Percentiles rank a stretch among this genome's conserved stretches.
Conservation (phyloP, 2,329 filamentous ascomycete genomes). For the Helotiales sp. region DNA sequence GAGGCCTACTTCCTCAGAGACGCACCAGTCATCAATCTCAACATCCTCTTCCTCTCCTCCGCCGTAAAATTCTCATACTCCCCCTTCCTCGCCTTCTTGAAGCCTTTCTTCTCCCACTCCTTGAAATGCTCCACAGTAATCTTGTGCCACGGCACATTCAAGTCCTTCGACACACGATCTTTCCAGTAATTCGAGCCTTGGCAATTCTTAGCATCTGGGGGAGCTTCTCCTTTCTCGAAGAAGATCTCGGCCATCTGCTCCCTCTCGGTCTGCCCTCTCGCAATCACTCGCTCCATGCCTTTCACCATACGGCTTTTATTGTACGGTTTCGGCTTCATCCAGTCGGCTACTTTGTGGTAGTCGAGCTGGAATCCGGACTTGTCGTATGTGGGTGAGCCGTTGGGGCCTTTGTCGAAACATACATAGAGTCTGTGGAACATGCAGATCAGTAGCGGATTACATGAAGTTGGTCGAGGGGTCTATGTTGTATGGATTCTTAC, state of each 20-base stretch:
- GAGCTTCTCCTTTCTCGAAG: constrained; percentile 25
- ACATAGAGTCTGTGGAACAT: constrained; percentile 46
- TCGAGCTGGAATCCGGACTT: constrained; percentile 49
- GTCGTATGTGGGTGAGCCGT: constrained; percentile 44
- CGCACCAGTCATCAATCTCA: constrained; percentile 14
- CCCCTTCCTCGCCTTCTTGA: constrained; percentile 27
- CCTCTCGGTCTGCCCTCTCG: background rate
- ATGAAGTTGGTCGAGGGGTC: no score
- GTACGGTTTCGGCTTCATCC: constrained; percentile 19
- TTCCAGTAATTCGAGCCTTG: constrained; percentile 20
- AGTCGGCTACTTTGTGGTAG: constrained; percentile 41
- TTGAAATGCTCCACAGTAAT: constrained; percentile 24
- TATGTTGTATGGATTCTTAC: background rate
- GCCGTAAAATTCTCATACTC: constrained; percentile 24
- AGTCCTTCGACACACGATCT: constrained; percentile 30
- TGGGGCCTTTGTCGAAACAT: constrained; percentile 48
- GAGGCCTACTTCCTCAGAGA: constrained; percentile 23
- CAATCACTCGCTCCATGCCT: background rate
- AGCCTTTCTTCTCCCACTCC: constrained; percentile 29
- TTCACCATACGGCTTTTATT: background rate
- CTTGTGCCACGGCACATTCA: constrained; percentile 20
- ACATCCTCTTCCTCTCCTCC: constrained; percentile 19
- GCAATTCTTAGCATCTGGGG: background rate
- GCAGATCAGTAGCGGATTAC: background rate
- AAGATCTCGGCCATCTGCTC: constrained; percentile 25